Evolutionary conservation across 495 filamentous ascomycete genomes (phyloP).

Genomic region (Tuber indicum): DNA sequence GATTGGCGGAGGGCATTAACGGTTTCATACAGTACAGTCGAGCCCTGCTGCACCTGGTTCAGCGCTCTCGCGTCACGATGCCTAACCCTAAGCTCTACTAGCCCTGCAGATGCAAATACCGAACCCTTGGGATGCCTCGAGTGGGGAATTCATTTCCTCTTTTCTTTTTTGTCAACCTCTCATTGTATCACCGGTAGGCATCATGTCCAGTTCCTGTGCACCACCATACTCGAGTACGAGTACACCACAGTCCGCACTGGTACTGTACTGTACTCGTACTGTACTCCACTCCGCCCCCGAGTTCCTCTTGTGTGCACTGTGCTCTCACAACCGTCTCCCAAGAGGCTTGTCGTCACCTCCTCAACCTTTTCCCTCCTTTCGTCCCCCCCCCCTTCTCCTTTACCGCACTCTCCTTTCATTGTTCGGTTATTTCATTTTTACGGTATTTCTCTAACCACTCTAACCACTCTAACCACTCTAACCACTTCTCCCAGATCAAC

Average conservation of each 20-base stretch:
- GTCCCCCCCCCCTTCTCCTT: no score
- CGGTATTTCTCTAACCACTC: no score
- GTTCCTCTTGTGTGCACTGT: background rate
- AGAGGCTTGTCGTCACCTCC: slow-evolving; percentile 1
- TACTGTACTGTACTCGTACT: no score
- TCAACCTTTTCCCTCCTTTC: no score
- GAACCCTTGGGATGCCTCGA: slow-evolving; percentile 32
- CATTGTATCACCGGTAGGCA: background rate
- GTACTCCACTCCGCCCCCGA: background rate
- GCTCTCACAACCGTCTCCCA: no score
- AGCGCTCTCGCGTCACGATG: slow-evolving; percentile 33
- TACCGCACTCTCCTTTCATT: background rate
- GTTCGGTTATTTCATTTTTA: background rate
- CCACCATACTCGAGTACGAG: no score
- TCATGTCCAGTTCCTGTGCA: no score
- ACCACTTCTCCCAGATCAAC: background rate
- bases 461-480: no score
- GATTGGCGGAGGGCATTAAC: background rate
- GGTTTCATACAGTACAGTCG: background rate
- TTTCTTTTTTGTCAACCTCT: background rate
- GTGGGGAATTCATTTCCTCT: slow-evolving; percentile 13
- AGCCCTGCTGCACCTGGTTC: slow-evolving; percentile 32
- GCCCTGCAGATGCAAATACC: slow-evolving; percentile 38
- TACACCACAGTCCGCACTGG: background rate
- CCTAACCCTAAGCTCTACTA: slow-evolving; percentile 34